Conservation (phyloP, 495 filamentous ascomycete species). For the Talaromyces adpressus region DNA sequence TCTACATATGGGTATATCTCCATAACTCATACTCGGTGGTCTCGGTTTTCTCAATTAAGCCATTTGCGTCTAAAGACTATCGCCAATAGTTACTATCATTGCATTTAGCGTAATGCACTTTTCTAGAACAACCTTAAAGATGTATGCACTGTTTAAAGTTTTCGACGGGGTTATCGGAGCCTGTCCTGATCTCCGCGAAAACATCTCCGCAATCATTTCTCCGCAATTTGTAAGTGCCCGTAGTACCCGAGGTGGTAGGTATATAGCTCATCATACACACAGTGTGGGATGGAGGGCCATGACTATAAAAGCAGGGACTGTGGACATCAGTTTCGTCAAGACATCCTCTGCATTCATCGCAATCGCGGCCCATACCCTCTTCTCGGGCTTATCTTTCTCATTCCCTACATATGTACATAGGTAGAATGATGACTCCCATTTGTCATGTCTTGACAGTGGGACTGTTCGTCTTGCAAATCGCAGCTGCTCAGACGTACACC, state of each 20-base stretch:
- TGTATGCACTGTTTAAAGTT: no score
- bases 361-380: not conserved
- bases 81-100: no score
- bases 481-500: conserved; percentile 20
- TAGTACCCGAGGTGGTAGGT: not conserved
- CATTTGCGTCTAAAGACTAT: no score
- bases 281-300: not conserved
- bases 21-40: no score
- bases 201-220: no score
- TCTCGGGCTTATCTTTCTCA: not conserved
- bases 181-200: no score
- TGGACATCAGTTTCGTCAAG: not conserved
- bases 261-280: not conserved
- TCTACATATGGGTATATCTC: no score
- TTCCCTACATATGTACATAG: not conserved
- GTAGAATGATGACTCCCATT: not conserved
- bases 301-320: not conserved
- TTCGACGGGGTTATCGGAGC: no score
- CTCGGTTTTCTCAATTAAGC: no score
- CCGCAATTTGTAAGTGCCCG: not conserved
- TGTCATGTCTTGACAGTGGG: not conserved
- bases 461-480: not conserved
- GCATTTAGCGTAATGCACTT: no score
- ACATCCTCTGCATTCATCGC: not conserved
- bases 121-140: no score